Evolutionary conservation across 441 rosid genomes (phyloP), one percentile per base, ranked within the genome.

Genomic region (Omphalea diandra): DNA sequence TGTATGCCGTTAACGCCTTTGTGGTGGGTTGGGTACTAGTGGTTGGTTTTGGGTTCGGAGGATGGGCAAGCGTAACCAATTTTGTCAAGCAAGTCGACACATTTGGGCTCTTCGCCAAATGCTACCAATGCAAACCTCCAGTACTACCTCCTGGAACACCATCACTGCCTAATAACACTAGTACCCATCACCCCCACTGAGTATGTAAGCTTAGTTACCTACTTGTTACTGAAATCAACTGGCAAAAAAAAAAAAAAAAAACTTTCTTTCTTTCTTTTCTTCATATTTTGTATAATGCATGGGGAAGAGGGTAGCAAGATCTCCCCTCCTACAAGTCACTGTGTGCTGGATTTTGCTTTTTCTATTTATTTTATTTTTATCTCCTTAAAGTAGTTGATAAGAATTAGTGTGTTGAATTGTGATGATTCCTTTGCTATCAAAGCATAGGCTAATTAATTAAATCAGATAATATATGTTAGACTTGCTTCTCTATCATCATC

Each of bases 31-130:
- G 99, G 99, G 90, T 93, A 33, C 47, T 92, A 0, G 84, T 95
- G 22, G 90, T 89, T 1, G 99, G 99, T 2, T 95, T 95, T n/a
- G 99, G 99, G 76, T 92, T 92, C 52, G 99, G 99, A 18, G 99
- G 99, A 57, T 95, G 99, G 99, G 99, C 99, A 7, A 95, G 99
- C 83, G 60, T 95, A 47, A 86, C 86, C 75, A 93, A 92, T 76
- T 95, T 95, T 71, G 85, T 95, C 24, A 80, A 62, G 69, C 99
- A 95, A 81, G 83, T 95, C 0, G 95, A 95, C 53, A 84, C 92
- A 0, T 95, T 95, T 67, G 99, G 99, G 32, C 91, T 95, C 41
- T 95, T 95, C 8, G 93, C 99, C 1, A 95, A 89, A 85, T 92
- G 99, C 83, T 95, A 95, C 76, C 99, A 95, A 73, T 95, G 99